Conservation (phyloP, 371 early-diverging fungal species). For the Apophysomyces ossiformis region DNA sequence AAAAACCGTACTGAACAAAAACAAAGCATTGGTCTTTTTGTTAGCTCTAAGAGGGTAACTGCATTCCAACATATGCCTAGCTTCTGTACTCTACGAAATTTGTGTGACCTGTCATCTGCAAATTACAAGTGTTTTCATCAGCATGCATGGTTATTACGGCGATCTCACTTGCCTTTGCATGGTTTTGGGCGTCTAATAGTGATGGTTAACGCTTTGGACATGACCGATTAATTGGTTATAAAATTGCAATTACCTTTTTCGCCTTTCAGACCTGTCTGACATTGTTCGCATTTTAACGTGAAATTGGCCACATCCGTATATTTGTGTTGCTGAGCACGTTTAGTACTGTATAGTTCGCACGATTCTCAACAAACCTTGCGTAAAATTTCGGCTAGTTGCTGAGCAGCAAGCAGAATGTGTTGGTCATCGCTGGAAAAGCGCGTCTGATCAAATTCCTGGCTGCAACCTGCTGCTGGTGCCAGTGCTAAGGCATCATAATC, state of each 20-base stretch:
- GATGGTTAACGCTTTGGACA: not conserved
- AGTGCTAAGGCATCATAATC: conserved; percentile 67
- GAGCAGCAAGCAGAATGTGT: conserved; percentile 42
- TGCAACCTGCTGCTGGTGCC: conserved; percentile 46
- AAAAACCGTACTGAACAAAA: conserved; percentile 6
- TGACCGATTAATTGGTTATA: not conserved
- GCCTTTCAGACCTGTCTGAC: conserved; percentile 57
- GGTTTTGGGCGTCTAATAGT: conserved; percentile 19
- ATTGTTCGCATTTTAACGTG: conserved; percentile 57
- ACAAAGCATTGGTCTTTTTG: conserved; percentile 7
- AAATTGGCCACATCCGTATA: conserved; percentile 66
- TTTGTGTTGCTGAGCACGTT: conserved; percentile 45
- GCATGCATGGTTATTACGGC: not conserved
- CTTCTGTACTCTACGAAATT: conserved; percentile 27
- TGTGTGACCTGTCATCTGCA: conserved; percentile 27
- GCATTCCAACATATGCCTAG: no score
- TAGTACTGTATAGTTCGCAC: not conserved
- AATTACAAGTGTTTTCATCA: not conserved
- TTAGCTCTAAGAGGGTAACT: no score
- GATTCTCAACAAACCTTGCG: conserved; percentile 39
- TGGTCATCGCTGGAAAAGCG: conserved; percentile 45
- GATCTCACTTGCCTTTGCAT: conserved; percentile 18
- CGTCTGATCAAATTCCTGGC: conserved; percentile 61
- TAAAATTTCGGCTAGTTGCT: conserved; percentile 42
- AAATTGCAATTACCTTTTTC: conserved; percentile 52